These are phyloP conservation scores for Epichloe hybrida DNA, from an alignment of 2,329 filamentous ascomycete genomes.

Conservation along the genomic window DNA sequence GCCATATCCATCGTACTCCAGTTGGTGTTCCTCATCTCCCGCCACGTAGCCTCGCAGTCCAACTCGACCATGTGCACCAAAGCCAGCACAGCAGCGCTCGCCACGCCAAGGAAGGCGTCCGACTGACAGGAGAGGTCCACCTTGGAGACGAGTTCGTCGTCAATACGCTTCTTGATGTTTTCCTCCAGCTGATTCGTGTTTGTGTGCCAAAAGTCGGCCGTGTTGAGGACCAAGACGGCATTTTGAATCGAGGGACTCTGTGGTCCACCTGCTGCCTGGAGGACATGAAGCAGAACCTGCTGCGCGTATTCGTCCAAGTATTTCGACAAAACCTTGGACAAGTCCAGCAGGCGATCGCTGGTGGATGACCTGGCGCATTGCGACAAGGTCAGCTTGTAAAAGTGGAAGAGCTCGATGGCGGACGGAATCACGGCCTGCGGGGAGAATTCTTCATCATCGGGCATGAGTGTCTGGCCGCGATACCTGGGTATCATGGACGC, in stretches of 20 bases:
- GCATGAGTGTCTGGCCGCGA: conserved; percentile 64
- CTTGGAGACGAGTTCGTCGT: conserved; percentile 57
- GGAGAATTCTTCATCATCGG: conserved; percentile 83
- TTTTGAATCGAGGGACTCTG: conserved; percentile 52
- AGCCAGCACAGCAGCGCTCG: conserved; percentile 70
- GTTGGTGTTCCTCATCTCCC: conserved; percentile 92
- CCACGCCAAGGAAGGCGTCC: conserved; percentile 90
- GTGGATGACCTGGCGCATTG: conserved; percentile 96
- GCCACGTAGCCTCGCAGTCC: conserved; percentile 76
- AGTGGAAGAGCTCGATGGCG: conserved; percentile 93
- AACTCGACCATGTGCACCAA: conserved; percentile 74
- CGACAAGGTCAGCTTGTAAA: conserved; percentile 82
- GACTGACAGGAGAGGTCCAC: conserved; percentile 89
- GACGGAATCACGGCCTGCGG: conserved; percentile 81
- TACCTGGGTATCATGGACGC: conserved; percentile 78
- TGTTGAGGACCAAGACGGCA: conserved; percentile 78
- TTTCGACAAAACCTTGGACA: conserved; percentile 75
- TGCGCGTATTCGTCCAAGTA: conserved; percentile 94
- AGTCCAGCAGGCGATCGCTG: conserved; percentile 69
- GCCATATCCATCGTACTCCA: conserved; percentile 92
- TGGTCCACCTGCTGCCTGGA: conserved; percentile 41
- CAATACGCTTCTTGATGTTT: conserved; percentile 83
- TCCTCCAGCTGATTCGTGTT: conserved; percentile 91
- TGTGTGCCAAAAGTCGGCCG: conserved; percentile 91
- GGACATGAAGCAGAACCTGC: conserved; percentile 67